Percentiles rank a stretch among this genome's conserved stretches.
phyloP scores from a whole-genome alignment of 306 rosid genomes.

The Sesbania bispinosa region DNA sequence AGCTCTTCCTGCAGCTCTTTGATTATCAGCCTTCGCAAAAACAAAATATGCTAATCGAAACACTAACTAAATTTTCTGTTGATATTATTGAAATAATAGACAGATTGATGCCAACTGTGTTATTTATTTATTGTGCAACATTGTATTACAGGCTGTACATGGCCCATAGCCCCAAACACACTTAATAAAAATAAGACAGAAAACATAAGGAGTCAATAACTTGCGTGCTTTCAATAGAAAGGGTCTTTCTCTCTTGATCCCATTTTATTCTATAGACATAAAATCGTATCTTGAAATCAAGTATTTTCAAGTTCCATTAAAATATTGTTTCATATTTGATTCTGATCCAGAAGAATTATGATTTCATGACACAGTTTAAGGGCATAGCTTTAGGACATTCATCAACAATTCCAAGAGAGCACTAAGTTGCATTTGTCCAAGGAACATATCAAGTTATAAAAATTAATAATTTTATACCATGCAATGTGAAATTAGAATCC shows the following conservation, averaged over 20 bases:
- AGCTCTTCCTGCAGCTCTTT: too few relatives aligned
- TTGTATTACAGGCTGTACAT: background rate
- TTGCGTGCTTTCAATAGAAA: background rate
- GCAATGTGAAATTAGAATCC: slow-evolving; percentile 22
- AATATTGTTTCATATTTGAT: background rate
- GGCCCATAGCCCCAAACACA: slow-evolving; percentile 2
- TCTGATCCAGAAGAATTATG: slow-evolving; percentile 10
- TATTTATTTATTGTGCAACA: background rate
- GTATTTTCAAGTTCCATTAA: slow-evolving; percentile 9
- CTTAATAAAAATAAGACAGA: background rate
- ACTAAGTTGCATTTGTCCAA: background rate
- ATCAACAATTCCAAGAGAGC: slow-evolving; percentile 1
- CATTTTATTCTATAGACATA: background rate
- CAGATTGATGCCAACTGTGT: too few relatives aligned
- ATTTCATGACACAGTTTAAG: too few relatives aligned
- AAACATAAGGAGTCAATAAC: too few relatives aligned
- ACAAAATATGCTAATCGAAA: too few relatives aligned
- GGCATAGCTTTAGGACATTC: slow-evolving; percentile 11
- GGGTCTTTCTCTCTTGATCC: background rate
- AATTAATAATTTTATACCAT: background rate
- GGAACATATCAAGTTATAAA: slow-evolving; percentile 9
- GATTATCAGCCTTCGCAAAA: too few relatives aligned
- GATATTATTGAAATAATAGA: too few relatives aligned
- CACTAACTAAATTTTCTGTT: too few relatives aligned
- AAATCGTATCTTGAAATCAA: slow-evolving; percentile 23